These are phyloP conservation scores for Metschnikowia corniflorae DNA, from an alignment of 805 yeast genomes.

Conservation along the genomic window DNA sequence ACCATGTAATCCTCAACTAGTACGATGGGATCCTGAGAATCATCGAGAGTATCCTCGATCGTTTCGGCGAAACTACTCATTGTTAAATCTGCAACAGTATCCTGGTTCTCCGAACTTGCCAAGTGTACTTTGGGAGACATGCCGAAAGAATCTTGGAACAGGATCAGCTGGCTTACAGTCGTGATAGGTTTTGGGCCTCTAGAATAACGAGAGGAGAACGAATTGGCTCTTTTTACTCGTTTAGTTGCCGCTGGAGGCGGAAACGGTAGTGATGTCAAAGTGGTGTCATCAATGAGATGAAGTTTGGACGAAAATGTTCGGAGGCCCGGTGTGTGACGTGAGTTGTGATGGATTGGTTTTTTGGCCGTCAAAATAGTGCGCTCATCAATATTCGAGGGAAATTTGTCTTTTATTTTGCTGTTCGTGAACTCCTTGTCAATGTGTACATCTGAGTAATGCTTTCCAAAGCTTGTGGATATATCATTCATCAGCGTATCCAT, in stretches of 20 bases:
- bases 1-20: conserved; percentile 55
- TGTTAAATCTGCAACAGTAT: background rate
- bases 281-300: conserved; percentile 47
- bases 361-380: too few relatives aligned
- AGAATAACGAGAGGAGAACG: background rate
- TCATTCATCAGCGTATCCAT: background rate
- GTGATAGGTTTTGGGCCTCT: background rate
- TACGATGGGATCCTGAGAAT: conserved; percentile 39
- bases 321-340: conserved; percentile 1
- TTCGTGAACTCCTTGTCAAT: too few relatives aligned
- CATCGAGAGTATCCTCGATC: conserved; percentile 19
- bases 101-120: background rate
- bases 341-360: too few relatives aligned
- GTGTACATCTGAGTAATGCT: background rate
- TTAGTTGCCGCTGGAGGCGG: conserved; percentile 43
- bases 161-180: background rate
- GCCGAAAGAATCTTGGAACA: background rate
- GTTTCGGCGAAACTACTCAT: conserved; percentile 5
- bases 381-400: too few relatives aligned
- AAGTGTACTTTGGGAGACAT: background rate
- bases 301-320: conserved; percentile 36
- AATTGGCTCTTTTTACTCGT: conserved; percentile 8
- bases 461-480: background rate
- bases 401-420: too few relatives aligned
- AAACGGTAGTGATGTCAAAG: conserved; percentile 49